Percentiles rank a stretch among this genome's conserved stretches.
Evolutionary conservation across 768 basidiomycete species (phyloP).

Genomic region (Cytidiella melzeri): DNA sequence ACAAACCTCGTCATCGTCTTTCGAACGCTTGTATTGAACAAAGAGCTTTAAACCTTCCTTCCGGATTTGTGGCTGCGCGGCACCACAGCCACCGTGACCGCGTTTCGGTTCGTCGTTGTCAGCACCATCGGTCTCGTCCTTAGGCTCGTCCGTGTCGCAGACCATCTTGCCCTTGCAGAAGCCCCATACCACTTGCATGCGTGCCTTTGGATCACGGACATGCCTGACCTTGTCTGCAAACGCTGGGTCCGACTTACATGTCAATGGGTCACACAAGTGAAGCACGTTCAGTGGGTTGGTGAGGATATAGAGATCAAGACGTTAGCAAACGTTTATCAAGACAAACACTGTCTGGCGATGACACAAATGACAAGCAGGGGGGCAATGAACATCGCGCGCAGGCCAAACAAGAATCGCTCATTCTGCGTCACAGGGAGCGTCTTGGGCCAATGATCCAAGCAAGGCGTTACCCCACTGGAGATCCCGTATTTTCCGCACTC

Average conservation of each 20-base stretch:
- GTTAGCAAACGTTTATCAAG: conserved; percentile 50
- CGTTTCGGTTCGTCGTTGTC: conserved; percentile 72
- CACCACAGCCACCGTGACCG: conserved; percentile 97
- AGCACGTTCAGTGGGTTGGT: conserved; percentile 3
- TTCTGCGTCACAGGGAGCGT: conserved; percentile 70
- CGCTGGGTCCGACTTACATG: conserved; percentile 70
- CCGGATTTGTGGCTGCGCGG: conserved; percentile 79
- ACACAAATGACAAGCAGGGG: conserved; percentile 48
- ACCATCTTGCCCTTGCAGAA: conserved; percentile 84
- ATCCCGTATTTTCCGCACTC: conserved; percentile 63
- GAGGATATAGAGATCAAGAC: conserved; percentile 50
- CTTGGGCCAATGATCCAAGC: conserved; percentile 38
- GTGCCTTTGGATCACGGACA: conserved; percentile 77
- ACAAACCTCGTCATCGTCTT: conserved; percentile 91
- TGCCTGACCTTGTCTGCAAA: conserved; percentile 87
- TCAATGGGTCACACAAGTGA: conserved; percentile 11
- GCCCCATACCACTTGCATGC: conserved; percentile 81
- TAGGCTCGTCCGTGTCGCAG: conserved; percentile 86
- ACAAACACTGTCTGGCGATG: conserved; percentile 24
- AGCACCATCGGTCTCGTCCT: conserved; percentile 74
- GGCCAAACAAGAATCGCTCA: conserved; percentile 44
- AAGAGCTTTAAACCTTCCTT: conserved; percentile 96
- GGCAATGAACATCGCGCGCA: conserved; percentile 57
- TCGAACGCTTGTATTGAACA: conserved; percentile 89
- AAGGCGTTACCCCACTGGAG: conserved; percentile 20